Evolutionary conservation across 352 stramenopile genomes (phyloP).

Genomic region (Globisporangium sylvaticum): DNA sequence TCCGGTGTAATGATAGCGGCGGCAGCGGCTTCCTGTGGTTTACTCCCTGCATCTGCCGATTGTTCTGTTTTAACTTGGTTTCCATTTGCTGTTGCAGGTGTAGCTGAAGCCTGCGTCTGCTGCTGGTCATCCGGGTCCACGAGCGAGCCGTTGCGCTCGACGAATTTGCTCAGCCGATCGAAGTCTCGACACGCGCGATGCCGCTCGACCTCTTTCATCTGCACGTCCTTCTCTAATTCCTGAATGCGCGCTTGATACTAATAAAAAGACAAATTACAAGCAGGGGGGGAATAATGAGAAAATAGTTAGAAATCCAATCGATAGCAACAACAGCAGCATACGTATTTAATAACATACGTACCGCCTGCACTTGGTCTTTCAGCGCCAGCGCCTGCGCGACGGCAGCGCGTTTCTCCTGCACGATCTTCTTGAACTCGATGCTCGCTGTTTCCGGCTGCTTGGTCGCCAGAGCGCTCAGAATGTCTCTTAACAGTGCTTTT

Average conservation of each 20-base stretch:
- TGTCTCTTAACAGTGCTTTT: slow-evolving; percentile 31
- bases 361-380: slow-evolving; percentile 51
- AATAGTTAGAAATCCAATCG: not conserved
- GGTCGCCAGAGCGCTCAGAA: slow-evolving; percentile 28
- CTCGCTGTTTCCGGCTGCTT: slow-evolving; percentile 20
- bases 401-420: slow-evolving; percentile 52
- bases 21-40: slow-evolving; percentile 3
- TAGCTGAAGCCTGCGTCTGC: slow-evolving; percentile 11
- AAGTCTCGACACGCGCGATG: slow-evolving; percentile 75
- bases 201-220: slow-evolving; percentile 72
- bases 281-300: not conserved
- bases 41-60: not conserved
- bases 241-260: slow-evolving; percentile 56
- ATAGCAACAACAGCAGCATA: slow-evolving; percentile 7
- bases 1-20: slow-evolving; percentile 26
- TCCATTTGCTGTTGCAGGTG: slow-evolving; percentile 11
- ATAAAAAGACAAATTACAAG: not conserved
- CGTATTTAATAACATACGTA: slow-evolving; percentile 20
- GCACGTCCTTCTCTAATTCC: slow-evolving; percentile 61
- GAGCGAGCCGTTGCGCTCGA: slow-evolving; percentile 29
- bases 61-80: slow-evolving; percentile 21
- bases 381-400: slow-evolving; percentile 37
- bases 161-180: slow-evolving; percentile 55
- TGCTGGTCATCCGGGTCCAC: slow-evolving; percentile 19
- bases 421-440: slow-evolving; percentile 52